Evolutionary conservation across 768 basidiomycete species (phyloP), one percentile per base, ranked within the genome.

Genomic region (Paxillus involutus): DNA sequence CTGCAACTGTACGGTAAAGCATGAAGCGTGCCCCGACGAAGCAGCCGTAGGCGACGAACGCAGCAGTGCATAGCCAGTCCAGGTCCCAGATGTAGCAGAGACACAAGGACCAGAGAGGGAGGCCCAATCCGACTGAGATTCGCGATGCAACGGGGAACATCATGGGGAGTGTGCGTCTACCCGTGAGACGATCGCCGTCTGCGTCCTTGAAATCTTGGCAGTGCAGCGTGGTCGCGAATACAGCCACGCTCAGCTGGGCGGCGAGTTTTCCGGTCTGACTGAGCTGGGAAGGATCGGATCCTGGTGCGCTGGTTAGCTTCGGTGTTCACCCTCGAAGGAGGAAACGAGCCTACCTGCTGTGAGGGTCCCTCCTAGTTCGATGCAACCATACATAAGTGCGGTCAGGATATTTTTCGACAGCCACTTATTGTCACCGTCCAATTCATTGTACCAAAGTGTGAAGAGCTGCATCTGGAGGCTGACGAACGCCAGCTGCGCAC

Each of bases 181-280:
- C 75, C 0, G 66, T 64, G n/a, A 66, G 46, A 5, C 61, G 59
- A 46, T 80, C 80, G 0, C 79, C 79, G n/a, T 68, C 65, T 13
- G 72, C 59, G 49, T 81, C 80, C 29, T 75, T 68, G 53, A 77
- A 81, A 52, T 81, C 80, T 61, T 80, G 77, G 3, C 76, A 73
- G 19, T 80, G 78, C 11, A 79, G 75, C 4, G 79, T 80, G 0
- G 79, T 78, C 2, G 73, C 60, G 35, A 79, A 70, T 14, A 78
- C 71, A 0, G 67, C 66, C 8, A 71, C 65, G 24, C 74, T 77
- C 44, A 75, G 53, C 41, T 65, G 64, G 33, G 75, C 56, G 0
- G 78, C 70, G 5, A 71, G 55, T 37, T 60, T 56, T 4, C 63
- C 70, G 0, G 67, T 69, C 6, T 63, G 53, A 29, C 68, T 71